Evolutionary conservation across 352 stramenopile species (phyloP).

Genomic region (Globisporangium canariense): DNA sequence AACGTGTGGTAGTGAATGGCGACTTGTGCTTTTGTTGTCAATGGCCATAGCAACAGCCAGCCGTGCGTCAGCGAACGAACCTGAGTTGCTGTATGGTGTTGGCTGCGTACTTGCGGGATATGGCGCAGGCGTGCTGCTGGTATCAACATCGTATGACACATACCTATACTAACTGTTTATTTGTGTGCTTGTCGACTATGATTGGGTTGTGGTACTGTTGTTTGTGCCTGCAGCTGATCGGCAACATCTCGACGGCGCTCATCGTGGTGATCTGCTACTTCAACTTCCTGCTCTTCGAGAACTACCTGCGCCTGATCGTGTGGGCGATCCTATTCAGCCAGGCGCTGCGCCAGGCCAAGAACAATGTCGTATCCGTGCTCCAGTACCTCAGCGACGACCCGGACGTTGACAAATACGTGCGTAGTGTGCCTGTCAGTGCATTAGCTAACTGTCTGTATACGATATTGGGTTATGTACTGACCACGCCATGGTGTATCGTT

Average conservation of each 20-base stretch:
- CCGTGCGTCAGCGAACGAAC: not conserved
- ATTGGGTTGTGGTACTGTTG: not conserved
- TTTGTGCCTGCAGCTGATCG: slow-evolving; percentile 51
- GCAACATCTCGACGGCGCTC: slow-evolving; percentile 84
- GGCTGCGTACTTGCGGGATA: not conserved
- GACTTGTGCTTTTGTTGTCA: not conserved
- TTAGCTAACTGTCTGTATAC: too few species aligned
- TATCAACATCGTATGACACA: not conserved
- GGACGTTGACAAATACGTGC: slow-evolving; percentile 68
- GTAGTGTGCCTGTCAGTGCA: slow-evolving; percentile 11
- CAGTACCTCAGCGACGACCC: slow-evolving; percentile 82
- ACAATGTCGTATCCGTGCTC: slow-evolving; percentile 78
- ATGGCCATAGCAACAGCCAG: too few species aligned
- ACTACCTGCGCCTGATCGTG: slow-evolving; percentile 85
- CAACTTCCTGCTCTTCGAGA: slow-evolving; percentile 89
- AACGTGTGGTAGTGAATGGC: not conserved
- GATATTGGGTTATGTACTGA: not conserved
- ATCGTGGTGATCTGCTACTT: slow-evolving; percentile 88
- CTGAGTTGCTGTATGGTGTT: not conserved
- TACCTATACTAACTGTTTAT: not conserved
- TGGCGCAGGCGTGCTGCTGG: not conserved
- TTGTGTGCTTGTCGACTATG: not conserved
- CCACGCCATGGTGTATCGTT: not conserved
- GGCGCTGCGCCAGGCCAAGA: slow-evolving; percentile 81
- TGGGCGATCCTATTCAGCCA: slow-evolving; percentile 87